Conservation (phyloP, 2,329 filamentous ascomycete species). For the Cercospora zeae-maydis region DNA sequence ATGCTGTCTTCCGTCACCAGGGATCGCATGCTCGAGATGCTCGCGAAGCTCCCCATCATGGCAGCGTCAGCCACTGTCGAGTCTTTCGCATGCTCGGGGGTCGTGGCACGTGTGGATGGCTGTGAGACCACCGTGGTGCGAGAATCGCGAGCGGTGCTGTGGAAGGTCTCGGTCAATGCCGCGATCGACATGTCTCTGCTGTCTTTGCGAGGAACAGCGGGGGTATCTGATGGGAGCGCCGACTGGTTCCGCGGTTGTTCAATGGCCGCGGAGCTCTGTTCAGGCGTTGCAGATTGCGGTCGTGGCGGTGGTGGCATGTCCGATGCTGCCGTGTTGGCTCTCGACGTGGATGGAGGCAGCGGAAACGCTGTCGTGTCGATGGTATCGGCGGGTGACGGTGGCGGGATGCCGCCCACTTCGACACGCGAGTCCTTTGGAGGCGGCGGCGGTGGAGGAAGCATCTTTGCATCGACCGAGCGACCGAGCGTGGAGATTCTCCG, state of each 20-base stretch:
- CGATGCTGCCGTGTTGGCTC: conserved; percentile 14
- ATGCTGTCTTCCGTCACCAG: conserved; percentile 69
- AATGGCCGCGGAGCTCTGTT: conserved; percentile 9
- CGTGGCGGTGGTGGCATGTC: conserved; percentile 11
- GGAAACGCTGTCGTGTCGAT: conserved; percentile 9
- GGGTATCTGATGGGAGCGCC: conserved; percentile 16
- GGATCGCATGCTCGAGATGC: conserved; percentile 60
- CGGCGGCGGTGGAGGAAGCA: conserved; percentile 12
- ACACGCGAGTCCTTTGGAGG: background rate
- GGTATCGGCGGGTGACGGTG: conserved; percentile 12
- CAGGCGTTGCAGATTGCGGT: conserved; percentile 14
- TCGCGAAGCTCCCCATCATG: conserved; percentile 58
- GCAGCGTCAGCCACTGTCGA: conserved; percentile 50
- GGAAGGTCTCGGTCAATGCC: conserved; percentile 73
- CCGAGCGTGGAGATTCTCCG: conserved; percentile 20
- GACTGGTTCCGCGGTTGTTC: conserved; percentile 19
- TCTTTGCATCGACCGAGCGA: conserved; percentile 8
- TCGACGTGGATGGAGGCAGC: conserved; percentile 2
- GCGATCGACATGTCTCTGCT: conserved; percentile 72
- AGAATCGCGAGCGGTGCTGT: conserved; percentile 70
- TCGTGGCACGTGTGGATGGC: conserved; percentile 82
- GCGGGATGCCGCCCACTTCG: background rate
- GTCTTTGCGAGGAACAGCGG: conserved; percentile 50
- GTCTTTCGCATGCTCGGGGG: conserved; percentile 64
- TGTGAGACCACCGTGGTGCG: conserved; percentile 76